Percentiles rank a stretch among this genome's conserved stretches.
Evolutionary conservation across 345 rosid genomes (phyloP).

Genomic region (Murraya paniculata): DNA sequence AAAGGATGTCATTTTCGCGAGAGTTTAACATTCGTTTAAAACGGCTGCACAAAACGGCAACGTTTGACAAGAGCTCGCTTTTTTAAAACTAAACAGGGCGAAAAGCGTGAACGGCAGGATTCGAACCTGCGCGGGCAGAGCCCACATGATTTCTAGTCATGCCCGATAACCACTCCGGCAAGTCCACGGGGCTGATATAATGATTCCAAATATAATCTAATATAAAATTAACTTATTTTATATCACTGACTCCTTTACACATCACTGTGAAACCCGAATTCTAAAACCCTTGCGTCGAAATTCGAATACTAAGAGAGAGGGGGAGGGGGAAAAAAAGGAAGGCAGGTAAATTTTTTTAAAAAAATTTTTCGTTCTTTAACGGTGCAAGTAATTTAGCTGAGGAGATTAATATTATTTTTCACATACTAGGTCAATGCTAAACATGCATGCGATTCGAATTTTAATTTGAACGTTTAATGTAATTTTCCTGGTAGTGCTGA

Average conservation of each 20-base stretch:
- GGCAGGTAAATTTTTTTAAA: neutral
- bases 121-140: slow-evolving; percentile 93
- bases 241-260: too few relatives aligned
- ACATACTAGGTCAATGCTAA: neutral
- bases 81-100: too few relatives aligned
- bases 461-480: neutral
- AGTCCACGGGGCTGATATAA: slow-evolving; percentile 32
- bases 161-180: slow-evolving; percentile 98
- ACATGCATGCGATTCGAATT: neutral
- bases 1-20: too few relatives aligned
- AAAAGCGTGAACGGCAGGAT: slow-evolving; percentile 60
- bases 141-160: slow-evolving; percentile 98
- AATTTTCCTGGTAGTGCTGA: neutral
- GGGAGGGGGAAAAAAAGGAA: too few relatives aligned
- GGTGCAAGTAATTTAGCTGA: neutral
- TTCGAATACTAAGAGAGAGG: neutral
- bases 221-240: fast-evolving
- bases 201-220: fast-evolving
- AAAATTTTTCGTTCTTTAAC: neutral
- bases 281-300: neutral
- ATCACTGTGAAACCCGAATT: neutral
- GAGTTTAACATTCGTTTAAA: too few relatives aligned
- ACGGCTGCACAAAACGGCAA: too few relatives aligned
- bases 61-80: too few relatives aligned
- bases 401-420: neutral